Percentiles rank a stretch among this genome's conserved stretches.
phyloP scores from a whole-genome alignment of 2,329 filamentous ascomycete species.

The Scedosporium apiospermum region DNA sequence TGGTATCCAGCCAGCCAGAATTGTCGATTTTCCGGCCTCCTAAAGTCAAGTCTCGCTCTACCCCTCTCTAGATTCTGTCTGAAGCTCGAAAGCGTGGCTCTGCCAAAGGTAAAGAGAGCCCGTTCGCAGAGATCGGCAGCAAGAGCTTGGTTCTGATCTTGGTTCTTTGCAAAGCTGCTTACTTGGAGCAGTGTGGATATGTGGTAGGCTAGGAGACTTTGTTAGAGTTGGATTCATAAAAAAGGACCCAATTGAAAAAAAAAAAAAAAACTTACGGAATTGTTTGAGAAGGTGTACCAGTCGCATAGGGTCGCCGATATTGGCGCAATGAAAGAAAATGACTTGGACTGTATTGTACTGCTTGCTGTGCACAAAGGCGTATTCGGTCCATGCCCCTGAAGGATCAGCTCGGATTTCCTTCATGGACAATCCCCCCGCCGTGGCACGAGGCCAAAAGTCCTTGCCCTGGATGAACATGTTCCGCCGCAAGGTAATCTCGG shows the following conservation, averaged over 20 bases:
- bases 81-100: constrained; percentile 77
- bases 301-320: constrained; percentile 71
- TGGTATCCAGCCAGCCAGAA: constrained; percentile 85
- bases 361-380: constrained; percentile 65
- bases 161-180: constrained; percentile 73
- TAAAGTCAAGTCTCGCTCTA: constrained; percentile 71
- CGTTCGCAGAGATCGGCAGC: constrained; percentile 83
- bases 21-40: constrained; percentile 78
- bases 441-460: constrained; percentile 74
- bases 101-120: constrained; percentile 87
- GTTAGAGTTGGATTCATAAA: too few species aligned
- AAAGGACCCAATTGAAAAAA: neutral
- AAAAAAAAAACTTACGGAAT: constrained; percentile 25
- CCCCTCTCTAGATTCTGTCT: constrained; percentile 66
- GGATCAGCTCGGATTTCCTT: constrained; percentile 35
- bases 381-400: constrained; percentile 54
- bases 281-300: constrained; percentile 61
- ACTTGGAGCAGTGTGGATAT: constrained; percentile 90
- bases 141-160: constrained; percentile 79
- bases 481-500: constrained; percentile 60
- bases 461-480: constrained; percentile 83
- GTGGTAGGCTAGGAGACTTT: constrained; percentile 57
- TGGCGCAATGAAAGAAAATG: constrained; percentile 71
- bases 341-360: constrained; percentile 66
- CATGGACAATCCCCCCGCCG: constrained; percentile 80